Conservation (phyloP, 805 yeast species). For the Zygosaccharomyces bailii region DNA sequence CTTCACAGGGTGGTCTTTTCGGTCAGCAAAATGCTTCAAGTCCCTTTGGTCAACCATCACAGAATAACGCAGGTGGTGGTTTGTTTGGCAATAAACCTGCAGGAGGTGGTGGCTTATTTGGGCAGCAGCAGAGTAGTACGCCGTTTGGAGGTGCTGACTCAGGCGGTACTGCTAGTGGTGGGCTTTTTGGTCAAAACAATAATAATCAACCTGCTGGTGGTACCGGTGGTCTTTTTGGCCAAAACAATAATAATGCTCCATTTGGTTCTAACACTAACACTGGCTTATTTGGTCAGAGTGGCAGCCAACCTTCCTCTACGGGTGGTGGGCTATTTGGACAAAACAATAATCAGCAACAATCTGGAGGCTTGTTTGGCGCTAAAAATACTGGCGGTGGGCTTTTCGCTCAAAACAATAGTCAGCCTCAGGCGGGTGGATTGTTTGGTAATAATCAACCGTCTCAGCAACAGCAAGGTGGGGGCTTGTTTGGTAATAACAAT, state of each 20-base stretch:
- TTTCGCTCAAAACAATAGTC: constrained; percentile 31
- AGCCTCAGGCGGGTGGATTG: constrained; percentile 33
- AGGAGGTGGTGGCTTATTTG: constrained; percentile 28
- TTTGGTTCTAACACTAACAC: constrained; percentile 5
- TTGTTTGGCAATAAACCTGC: constrained; percentile 29
- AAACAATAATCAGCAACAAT: constrained; percentile 19
- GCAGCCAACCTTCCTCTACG: constrained; percentile 18
- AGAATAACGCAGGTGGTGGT: constrained; percentile 27
- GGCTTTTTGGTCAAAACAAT: constrained; percentile 35
- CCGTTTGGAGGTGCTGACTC: constrained; percentile 40
- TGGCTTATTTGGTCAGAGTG: constrained; percentile 33
- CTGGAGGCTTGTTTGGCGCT: constrained; percentile 37
- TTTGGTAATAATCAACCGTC: constrained; percentile 34
- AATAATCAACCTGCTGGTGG: constrained; percentile 34
- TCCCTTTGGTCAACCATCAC: constrained; percentile 18
- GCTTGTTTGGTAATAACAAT: constrained; percentile 32
- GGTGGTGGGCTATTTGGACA: constrained; percentile 39
- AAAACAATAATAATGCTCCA: constrained; percentile 13
- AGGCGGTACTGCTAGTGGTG: constrained; percentile 11
- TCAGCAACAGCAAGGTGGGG: constrained; percentile 23
- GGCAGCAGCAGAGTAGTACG: constrained; percentile 26
- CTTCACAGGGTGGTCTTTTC: constrained; percentile 27
- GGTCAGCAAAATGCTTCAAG: constrained; percentile 21
- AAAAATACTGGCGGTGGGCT: constrained; percentile 23
- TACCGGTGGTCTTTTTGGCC: constrained; percentile 28